phyloP scores from a whole-genome alignment of 1,284 basidiomycete species.

The Fistulinella cinereoalba region DNA sequence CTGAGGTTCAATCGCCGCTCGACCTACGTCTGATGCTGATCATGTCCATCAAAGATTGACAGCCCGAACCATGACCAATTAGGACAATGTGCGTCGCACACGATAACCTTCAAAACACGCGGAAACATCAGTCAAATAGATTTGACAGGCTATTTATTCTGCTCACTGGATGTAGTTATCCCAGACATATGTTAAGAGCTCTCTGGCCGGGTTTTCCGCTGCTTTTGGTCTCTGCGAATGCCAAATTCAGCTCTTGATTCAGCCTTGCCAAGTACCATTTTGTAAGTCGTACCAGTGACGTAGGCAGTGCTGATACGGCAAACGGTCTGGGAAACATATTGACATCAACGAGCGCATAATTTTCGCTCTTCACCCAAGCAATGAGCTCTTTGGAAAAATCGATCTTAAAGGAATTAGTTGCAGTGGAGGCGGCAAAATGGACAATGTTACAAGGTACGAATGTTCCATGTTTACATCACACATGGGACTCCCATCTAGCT shows the following conservation, averaged over 20 bases:
- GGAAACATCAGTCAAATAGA: neutral
- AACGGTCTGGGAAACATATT: conserved; percentile 78
- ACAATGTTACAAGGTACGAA: conserved; percentile 74
- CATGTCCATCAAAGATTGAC: conserved; percentile 70
- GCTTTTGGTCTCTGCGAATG: conserved; percentile 26
- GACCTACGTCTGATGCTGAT: conserved; percentile 64
- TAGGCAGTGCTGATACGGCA: conserved; percentile 30
- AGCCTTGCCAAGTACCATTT: neutral
- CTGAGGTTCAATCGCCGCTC: conserved; percentile 4
- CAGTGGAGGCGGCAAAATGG: conserved; percentile 1
- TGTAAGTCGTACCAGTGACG: conserved; percentile 31
- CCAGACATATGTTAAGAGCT: conserved; percentile 85
- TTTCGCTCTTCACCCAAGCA: conserved; percentile 65
- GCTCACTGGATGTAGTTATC: conserved; percentile 89
- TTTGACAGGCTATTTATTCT: neutral
- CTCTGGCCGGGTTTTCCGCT: conserved; percentile 36
- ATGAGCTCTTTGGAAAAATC: conserved; percentile 83
- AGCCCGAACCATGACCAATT: conserved; percentile 86
- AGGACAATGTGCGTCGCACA: conserved; percentile 71
- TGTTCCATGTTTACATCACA: conserved; percentile 76
- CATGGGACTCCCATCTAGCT: conserved; percentile 68
- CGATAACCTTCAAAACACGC: conserved; percentile 52
- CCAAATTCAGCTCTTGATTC: neutral
- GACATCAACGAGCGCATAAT: conserved; percentile 81
- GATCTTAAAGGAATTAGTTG: conserved; percentile 49